Evolutionary conservation across 441 rosid species (phyloP).

Genomic region (Erodium texanum): DNA sequence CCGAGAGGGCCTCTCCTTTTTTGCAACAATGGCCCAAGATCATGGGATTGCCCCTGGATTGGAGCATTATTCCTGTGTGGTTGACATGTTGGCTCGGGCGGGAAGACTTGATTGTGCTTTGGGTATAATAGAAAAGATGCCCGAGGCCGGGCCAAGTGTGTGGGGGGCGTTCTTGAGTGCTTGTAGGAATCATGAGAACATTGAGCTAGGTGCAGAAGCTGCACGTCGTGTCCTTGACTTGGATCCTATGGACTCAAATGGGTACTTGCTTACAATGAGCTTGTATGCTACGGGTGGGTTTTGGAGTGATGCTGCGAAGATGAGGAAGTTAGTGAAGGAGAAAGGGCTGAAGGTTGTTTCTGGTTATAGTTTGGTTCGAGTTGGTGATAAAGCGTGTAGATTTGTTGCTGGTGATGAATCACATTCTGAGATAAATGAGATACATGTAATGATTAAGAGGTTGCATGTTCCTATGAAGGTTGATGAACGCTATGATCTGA

Average conservation of each 20-base stretch:
- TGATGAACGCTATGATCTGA: background rate
- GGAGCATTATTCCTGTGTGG: constrained; percentile 48
- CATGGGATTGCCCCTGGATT: constrained; percentile 22
- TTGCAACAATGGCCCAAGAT: constrained; percentile 34
- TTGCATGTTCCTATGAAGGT: background rate
- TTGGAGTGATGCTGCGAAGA: background rate
- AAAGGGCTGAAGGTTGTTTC: background rate
- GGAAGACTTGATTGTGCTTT: background rate
- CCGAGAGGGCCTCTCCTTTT: background rate
- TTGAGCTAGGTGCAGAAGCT: background rate
- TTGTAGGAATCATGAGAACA: background rate
- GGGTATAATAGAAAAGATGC: background rate
- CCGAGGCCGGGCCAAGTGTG: background rate
- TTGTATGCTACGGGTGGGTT: background rate
- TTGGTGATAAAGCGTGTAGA: background rate
- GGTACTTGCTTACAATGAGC: background rate
- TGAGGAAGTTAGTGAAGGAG: background rate
- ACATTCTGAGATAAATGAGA: background rate
- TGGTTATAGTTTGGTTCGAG: background rate
- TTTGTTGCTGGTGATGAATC: background rate
- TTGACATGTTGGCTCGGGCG: constrained; percentile 40
- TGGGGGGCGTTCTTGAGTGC: background rate
- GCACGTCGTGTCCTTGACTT: background rate
- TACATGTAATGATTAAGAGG: background rate
- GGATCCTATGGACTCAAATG: background rate